phyloP scores from a whole-genome alignment of 495 filamentous ascomycete genomes.

The Terfezia claveryi region DNA sequence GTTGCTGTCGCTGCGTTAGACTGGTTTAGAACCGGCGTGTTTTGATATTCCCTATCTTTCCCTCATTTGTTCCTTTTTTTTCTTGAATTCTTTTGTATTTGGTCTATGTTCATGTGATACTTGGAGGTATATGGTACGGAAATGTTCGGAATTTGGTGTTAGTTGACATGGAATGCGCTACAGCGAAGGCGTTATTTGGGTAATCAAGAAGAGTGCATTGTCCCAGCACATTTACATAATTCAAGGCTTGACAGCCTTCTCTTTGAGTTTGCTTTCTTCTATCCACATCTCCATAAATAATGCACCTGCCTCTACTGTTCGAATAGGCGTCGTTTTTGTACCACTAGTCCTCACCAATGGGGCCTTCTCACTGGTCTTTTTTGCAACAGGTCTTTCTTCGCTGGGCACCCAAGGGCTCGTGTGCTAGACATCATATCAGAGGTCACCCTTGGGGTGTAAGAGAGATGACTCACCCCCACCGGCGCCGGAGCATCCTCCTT shows the following conservation, averaged over 20 bases:
- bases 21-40: not conserved
- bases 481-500: constrained; percentile 50
- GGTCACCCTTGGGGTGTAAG: not conserved
- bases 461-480: constrained; percentile 7
- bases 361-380: not conserved
- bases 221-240: too few species aligned
- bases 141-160: too few species aligned
- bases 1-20: not conserved
- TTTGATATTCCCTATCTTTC: not conserved
- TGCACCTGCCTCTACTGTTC: constrained; percentile 11
- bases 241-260: constrained; percentile 4
- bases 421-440: not conserved
- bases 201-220: too few species aligned
- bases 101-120: too few species aligned
- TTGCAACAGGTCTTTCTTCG: not conserved
- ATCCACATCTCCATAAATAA: constrained; percentile 14
- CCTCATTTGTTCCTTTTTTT: not conserved
- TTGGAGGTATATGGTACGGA: too few species aligned
- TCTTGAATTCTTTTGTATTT: not conserved
- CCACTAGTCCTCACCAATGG: not conserved
- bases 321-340: constrained; percentile 7
- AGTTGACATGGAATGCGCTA: too few species aligned
- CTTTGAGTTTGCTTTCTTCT: constrained; percentile 13
- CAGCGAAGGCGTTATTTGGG: too few species aligned
- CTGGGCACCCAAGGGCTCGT: not conserved